Percentiles rank a stretch among this genome's conserved stretches.
These are phyloP conservation scores for Opeltia flavorubescens DNA, from an alignment of 495 filamentous ascomycete genomes.

Conservation along the genomic window DNA sequence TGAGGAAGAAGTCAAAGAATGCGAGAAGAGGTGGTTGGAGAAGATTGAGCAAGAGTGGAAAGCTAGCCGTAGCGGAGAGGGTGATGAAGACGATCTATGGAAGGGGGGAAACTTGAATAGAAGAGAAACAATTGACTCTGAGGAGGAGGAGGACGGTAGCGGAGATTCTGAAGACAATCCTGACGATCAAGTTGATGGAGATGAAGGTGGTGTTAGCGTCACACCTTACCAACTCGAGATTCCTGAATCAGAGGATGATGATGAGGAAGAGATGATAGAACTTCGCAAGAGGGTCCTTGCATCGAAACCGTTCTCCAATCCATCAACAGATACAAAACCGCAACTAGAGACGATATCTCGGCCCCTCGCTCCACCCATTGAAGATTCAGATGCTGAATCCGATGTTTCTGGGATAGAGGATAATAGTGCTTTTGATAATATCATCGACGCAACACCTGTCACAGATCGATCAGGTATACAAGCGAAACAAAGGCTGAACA, in stretches of 20 bases:
- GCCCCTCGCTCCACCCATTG: slow-evolving; percentile 21
- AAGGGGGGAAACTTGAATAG: slow-evolving; percentile 76
- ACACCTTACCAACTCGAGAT: slow-evolving; percentile 56
- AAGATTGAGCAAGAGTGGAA: slow-evolving; percentile 82
- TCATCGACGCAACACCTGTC: slow-evolving; percentile 75
- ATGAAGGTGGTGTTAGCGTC: slow-evolving; percentile 32
- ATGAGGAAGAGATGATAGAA: slow-evolving; percentile 83
- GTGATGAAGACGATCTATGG: slow-evolving; percentile 59
- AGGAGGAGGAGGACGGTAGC: slow-evolving; percentile 29
- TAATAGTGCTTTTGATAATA: slow-evolving; percentile 70
- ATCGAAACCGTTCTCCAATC: slow-evolving; percentile 74
- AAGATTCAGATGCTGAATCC: slow-evolving; percentile 60
- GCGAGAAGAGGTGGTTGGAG: slow-evolving; percentile 74
- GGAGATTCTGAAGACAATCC: slow-evolving; percentile 37
- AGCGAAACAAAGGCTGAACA: slow-evolving; percentile 33
- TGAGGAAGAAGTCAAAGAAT: slow-evolving; percentile 77
- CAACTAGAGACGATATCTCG: slow-evolving; percentile 42
- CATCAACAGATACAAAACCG: slow-evolving; percentile 34
- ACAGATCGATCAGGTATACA: slow-evolving; percentile 71
- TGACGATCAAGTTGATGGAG: slow-evolving; percentile 26
- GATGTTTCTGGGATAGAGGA: slow-evolving; percentile 52
- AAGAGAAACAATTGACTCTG: slow-evolving; percentile 34
- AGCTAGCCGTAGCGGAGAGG: slow-evolving; percentile 55
- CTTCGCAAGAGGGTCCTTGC: slow-evolving; percentile 69
- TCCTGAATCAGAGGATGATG: slow-evolving; percentile 63